Percentiles rank a stretch among this genome's conserved stretches.
Evolutionary conservation across 1,284 basidiomycete genomes (phyloP).

Genomic region (Coniferiporia weirii): DNA sequence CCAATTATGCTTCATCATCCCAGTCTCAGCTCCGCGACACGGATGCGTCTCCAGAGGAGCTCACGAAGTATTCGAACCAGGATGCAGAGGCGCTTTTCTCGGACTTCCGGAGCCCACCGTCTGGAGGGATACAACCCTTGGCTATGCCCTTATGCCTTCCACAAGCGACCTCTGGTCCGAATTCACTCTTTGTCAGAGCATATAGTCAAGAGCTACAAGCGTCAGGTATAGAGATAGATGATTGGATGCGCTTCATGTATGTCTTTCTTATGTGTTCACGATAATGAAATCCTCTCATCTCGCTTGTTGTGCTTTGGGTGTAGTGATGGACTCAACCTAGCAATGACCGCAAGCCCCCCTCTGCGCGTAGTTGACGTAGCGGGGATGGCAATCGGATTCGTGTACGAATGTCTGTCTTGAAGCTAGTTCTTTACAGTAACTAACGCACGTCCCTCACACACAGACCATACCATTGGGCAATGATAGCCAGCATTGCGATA

Average conservation of each 20-base stretch:
- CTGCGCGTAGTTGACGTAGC: neutral
- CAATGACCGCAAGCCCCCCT: neutral
- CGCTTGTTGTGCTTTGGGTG: neutral
- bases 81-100: conserved; percentile 1
- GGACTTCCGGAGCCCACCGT: neutral
- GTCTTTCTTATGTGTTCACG: neutral
- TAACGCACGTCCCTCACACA: too few relatives aligned
- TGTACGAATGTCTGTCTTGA: neutral
- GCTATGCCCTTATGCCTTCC: conserved; percentile 4
- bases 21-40: neutral
- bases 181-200: conserved; percentile 1
- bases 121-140: neutral
- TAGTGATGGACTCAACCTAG: conserved; percentile 17
- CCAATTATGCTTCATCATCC: neutral
- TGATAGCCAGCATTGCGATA: too few relatives aligned
- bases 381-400: neutral
- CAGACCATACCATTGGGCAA: too few relatives aligned
- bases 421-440: neutral
- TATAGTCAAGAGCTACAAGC: conserved; percentile 2
- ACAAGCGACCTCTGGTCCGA: neutral
- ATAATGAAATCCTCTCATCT: neutral
- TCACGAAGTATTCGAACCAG: neutral
- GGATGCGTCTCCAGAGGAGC: neutral
- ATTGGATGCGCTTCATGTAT: conserved; percentile 6
- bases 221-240: conserved; percentile 1